Evolutionary conservation across 2,329 filamentous ascomycete species (phyloP), one percentile per base, ranked within the genome.

Genomic region (Ceratocystiopsis sp.): DNA sequence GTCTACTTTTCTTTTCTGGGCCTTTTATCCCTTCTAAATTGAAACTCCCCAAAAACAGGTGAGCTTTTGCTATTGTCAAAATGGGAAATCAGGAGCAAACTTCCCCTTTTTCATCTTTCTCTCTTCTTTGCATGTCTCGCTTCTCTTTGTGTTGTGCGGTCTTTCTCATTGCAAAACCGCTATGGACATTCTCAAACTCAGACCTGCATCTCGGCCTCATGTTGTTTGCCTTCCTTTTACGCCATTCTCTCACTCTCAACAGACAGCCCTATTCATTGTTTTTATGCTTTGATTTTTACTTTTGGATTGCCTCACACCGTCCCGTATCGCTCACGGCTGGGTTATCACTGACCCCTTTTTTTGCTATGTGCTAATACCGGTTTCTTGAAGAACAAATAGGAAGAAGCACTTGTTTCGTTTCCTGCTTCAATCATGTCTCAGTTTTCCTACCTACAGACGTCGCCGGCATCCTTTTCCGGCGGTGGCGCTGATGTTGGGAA

Each of bases 391-490:
- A 29, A 10, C 25, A 29, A 29, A 29, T 29, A 3, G 10, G 7
- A 33, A 29, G 15, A 40, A 40, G 17, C 40, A 36, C 39, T 4
- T 16, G 21, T 25, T 43, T 18, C 37, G 29, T 16, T 16, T 40
- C 18, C 16, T 37, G 14, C 34, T 16, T 34, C 21, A 16, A 14
- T 35, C 45, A 67, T 68, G 59, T 56, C 62, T 25, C 61, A 67
- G 38, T 49, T 53, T 38, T 49, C 50, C 18, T 64, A 62, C 52
- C 63, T 64, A 50, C 60, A 63, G 7, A 57, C 65, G 32, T 73
- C 71, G 3, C 68, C 71, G 38, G 64, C 61, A 45, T 73, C 71
- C 0, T 70, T 69, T 25, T 35, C 46, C 3, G 49, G 44, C 4
- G 17, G 35, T 2, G 36, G n/a, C 25, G 21, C 33, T 5, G 48